Conservation (phyloP, 2,329 filamentous ascomycete genomes). For the Fusarium algeriense region DNA sequence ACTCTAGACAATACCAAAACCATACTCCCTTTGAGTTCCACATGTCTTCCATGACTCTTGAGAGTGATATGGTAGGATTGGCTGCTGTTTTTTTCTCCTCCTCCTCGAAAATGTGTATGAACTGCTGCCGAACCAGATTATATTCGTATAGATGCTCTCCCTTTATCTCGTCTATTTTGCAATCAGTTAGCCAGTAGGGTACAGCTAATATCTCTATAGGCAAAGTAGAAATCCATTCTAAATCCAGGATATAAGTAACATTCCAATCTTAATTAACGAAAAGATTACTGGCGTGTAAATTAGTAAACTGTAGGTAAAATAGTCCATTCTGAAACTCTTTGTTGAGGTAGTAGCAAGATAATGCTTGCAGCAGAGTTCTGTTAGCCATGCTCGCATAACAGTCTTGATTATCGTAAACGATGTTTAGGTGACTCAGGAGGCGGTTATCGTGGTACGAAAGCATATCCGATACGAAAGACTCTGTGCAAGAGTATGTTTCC, state of each 20-base stretch:
- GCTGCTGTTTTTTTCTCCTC: neutral
- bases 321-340: neutral
- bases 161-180: neutral
- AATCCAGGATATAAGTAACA: constrained; percentile 7
- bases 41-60: constrained; percentile 8
- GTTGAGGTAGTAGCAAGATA: neutral
- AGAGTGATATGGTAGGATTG: neutral
- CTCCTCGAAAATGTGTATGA: constrained; percentile 7
- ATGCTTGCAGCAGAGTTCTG: neutral
- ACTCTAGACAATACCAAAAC: constrained; percentile 16
- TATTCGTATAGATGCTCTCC: constrained; percentile 1
- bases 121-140: neutral
- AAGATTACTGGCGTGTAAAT: constrained; percentile 9
- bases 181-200: constrained; percentile 4
- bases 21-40: constrained; percentile 13
- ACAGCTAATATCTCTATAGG: constrained; percentile 14
- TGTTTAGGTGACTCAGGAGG: neutral
- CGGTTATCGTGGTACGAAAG: neutral
- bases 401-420: neutral
- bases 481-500: constrained; percentile 49
- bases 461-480: constrained; percentile 15
- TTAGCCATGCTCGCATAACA: constrained; percentile 1
- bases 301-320: constrained; percentile 4
- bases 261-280: constrained; percentile 7
- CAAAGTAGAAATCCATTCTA: constrained; percentile 7